Evolutionary conservation across 2,329 filamentous ascomycete species (phyloP), one percentile per base, ranked within the genome.

Genomic region (Botrytis fragariae): DNA sequence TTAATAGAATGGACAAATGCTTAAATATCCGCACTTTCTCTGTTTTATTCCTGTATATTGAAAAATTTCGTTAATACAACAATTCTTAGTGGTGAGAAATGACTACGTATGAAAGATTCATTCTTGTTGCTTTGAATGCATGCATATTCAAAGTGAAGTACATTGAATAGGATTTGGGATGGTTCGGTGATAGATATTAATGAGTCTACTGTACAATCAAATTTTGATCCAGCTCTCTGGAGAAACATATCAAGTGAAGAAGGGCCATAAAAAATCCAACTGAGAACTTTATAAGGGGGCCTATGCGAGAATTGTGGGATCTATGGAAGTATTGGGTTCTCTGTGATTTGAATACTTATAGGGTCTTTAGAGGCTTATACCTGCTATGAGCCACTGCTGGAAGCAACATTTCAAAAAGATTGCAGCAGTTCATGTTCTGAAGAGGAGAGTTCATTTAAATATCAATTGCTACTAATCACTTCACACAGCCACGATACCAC

Each of bases 341-440:
- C 14, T 54, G 0, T 54, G n/a, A 1, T n/a, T 18, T 54, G 25
- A 54, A 25, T 12, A 12, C 22, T 48, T 1, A 25, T 9, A 10
- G 4, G 45, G 9, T 48, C 4, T n/a, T 25, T 14, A n/a, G 2
- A 51, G 12, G 22, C 10, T n/a, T n/a, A 51, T 25, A n/a, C 22
- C 48, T 51, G 10, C 48, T 3, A 6, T 51, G 12, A 51, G 10
- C 48, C n/a, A 51, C 22, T 14, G 1, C 0, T 4, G 10, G 22
- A 51, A 1, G 4, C 10, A n/a, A n/a, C 9, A 6, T n/a, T 14
- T 6, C 22, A n/a, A 51, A n/a, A 5, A 35, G 4, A 2, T 0
- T 14, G 6, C 25, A 51, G 10, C 0, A 51, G 0, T 14, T n/a
- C 4, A 14, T 14, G 48, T 51, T 51, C 22, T 51, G 4, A 51